Conservation (phyloP, 441 rosid species). For the Arabidopsis hybrid region DNA sequence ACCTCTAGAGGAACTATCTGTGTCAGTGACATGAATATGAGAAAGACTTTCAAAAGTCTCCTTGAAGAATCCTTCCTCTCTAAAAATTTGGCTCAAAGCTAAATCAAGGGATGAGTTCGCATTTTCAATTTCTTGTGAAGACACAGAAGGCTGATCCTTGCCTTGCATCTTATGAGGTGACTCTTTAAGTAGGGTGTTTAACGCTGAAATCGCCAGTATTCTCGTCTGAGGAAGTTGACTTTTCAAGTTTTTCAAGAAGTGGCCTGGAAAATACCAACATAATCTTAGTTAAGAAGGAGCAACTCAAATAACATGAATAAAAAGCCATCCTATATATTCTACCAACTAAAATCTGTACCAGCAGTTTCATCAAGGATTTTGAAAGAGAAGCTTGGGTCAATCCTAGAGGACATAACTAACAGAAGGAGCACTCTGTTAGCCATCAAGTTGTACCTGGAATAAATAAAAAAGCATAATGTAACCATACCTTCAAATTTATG, state of each 20-base stretch:
- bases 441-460: constrained; percentile 93
- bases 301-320: constrained; percentile 28
- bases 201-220: constrained; percentile 98
- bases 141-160: constrained; percentile 54
- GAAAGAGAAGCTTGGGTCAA: constrained; percentile 72
- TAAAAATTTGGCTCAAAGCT: constrained; percentile 82
- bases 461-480: constrained; percentile 36
- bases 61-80: constrained; percentile 89
- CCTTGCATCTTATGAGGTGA: constrained; percentile 85
- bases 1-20: constrained; percentile 68
- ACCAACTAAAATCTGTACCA: constrained; percentile 62
- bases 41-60: constrained; percentile 97
- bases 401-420: constrained; percentile 91
- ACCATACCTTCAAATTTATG: constrained; percentile 9
- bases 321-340: constrained; percentile 22
- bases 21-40: constrained; percentile 92
- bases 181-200: constrained; percentile 92
- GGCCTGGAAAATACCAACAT: constrained; percentile 69
- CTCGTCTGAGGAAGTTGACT: constrained; percentile 99
- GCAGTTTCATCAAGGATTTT: constrained; percentile 90
- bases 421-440: constrained; percentile 97
- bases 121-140: constrained; percentile 56
- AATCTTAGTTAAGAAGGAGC: constrained; percentile 28
- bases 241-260: constrained; percentile 91
- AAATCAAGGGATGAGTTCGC: constrained; percentile 81